phyloP scores from a whole-genome alignment of 2,329 filamentous ascomycete species.

The Pyrenophora seminiperda region DNA sequence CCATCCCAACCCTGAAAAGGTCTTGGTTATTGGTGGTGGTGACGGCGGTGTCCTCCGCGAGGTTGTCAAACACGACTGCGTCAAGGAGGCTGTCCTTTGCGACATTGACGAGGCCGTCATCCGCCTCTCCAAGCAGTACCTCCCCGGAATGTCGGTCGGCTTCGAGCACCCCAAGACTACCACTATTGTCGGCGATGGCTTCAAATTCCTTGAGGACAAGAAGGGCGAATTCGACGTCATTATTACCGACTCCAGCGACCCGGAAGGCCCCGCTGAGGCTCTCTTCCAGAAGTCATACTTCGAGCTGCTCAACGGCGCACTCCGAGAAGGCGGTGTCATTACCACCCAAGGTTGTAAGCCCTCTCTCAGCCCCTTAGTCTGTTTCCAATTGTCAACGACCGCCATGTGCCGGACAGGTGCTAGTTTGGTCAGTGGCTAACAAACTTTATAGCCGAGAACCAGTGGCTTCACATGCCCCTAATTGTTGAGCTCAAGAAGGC shows the following conservation, averaged over 20 bases:
- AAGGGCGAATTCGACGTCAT: slow-evolving; percentile 99
- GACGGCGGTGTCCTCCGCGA: slow-evolving; percentile 97
- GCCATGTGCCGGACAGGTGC: slow-evolving; percentile 24
- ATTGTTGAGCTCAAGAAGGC: slow-evolving; percentile 96
- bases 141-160: slow-evolving; percentile 89
- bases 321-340: slow-evolving; percentile 95
- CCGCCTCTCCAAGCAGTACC: slow-evolving; percentile 96
- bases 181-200: slow-evolving; percentile 93
- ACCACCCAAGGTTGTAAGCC: slow-evolving; percentile 99
- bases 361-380: slow-evolving; percentile 55
- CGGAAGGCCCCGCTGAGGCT: slow-evolving; percentile 92
- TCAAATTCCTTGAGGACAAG: slow-evolving; percentile 97
- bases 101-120: slow-evolving; percentile 99
- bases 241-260: slow-evolving; percentile 98
- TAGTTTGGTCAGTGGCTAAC: slow-evolving; percentile 32
- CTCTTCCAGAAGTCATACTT: slow-evolving; percentile 99
- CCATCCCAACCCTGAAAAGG: slow-evolving; percentile 97
- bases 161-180: slow-evolving; percentile 94
- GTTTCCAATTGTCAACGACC: slow-evolving; percentile 18
- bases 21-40: slow-evolving; percentile 96
- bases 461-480: slow-evolving; percentile 95
- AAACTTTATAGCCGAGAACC: slow-evolving; percentile 80
- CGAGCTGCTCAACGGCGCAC: slow-evolving; percentile 85
- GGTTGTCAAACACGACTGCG: slow-evolving; percentile 97
- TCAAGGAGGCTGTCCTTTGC: slow-evolving; percentile 95